These are phyloP conservation scores for Mycosphaerella sp. DNA, from an alignment of 2,329 filamentous ascomycete species.

Conservation along the genomic window DNA sequence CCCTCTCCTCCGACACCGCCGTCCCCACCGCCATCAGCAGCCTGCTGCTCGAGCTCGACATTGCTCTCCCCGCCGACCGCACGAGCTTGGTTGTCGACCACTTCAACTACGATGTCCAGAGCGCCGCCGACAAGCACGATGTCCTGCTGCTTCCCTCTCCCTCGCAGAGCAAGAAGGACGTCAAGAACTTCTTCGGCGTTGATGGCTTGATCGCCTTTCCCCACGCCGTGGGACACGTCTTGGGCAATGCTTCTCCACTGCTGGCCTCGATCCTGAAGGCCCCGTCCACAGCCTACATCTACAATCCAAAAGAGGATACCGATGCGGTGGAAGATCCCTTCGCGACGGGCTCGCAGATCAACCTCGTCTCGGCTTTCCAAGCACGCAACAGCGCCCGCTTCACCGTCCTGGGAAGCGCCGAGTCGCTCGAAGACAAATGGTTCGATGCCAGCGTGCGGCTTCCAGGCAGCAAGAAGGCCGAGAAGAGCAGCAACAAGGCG, in stretches of 20 bases:
- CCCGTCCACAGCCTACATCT: conserved; percentile 80
- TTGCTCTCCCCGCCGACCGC: conserved; percentile 78
- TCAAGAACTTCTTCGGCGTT: conserved; percentile 72
- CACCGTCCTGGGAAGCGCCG: conserved; percentile 75
- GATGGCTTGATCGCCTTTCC: conserved; percentile 73
- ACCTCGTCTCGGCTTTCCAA: conserved; percentile 77
- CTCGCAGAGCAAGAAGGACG: conserved; percentile 56
- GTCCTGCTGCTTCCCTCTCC: conserved; percentile 74
- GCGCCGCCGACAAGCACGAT: conserved; percentile 77
- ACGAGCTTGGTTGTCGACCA: conserved; percentile 85
- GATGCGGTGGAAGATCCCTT: conserved; percentile 71
- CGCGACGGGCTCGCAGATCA: conserved; percentile 74
- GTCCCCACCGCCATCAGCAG: conserved; percentile 69
- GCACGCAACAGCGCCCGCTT: conserved; percentile 90
- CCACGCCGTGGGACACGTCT: conserved; percentile 68
- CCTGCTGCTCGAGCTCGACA: conserved; percentile 80
- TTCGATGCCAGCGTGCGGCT: conserved; percentile 71
- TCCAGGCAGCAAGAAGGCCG: conserved; percentile 47
- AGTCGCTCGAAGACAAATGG: conserved; percentile 84
- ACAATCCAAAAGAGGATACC: conserved; percentile 82
- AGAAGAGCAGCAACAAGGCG: conserved; percentile 69
- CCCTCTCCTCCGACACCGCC: conserved; percentile 65
- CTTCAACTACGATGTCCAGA: conserved; percentile 80
- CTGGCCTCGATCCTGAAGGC: conserved; percentile 77
- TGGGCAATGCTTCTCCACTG: conserved; percentile 69